Base-by-base conservation (phyloP, 305 asterid genomes). In the Rubia balearica region DNA sequence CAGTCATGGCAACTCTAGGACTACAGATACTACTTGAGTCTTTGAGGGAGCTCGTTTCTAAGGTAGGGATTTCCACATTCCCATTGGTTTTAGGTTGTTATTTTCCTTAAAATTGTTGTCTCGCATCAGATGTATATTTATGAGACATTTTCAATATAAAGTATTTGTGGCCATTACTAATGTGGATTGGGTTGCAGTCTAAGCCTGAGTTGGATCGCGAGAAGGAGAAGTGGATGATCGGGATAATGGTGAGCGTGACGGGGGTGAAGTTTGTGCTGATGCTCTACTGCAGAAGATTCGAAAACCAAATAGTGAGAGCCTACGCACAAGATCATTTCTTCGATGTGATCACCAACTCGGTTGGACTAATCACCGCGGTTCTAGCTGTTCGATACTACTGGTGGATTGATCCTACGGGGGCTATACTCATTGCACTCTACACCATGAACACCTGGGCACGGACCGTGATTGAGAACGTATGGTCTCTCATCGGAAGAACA, bases 341-440 rank as follows among this genome's bases (percentile, higher is more conserved):
- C 48, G 98, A 93, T 66, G 98, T 93, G 68, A 75, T 93, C 81
- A 93, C 98, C 74, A 93, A 93, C 81, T 93, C 97, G 12, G 73
- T 90, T 24, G 98, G 98, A 70, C 74, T 93, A 64, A 86, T 67
- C 51, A 80, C 98, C 0, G 94, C 96, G 12, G 89, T 89, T 40
- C 78, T 93, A 70, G 98, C 98, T 5, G 73, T 90, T 61, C 87
- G 88, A 13, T 93, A 60, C 83, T 76, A 73, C 76, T 90, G 98
- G 98, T 93, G 97, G 97, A 90, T 93, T 57, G 98, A 93, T 84
- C 96, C 98, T 36, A 72, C 84, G 0, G 96, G 96, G 4, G 98
- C 98, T 74, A 82, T 93, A 74, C 73, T 93, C 30, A 92, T 92
- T 45, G 98, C 98, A 16, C 8, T 92, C 67, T 92, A 92, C 71